Evolutionary conservation across 257 asterid genomes (phyloP).

Genomic region (Plantago ovata): DNA sequence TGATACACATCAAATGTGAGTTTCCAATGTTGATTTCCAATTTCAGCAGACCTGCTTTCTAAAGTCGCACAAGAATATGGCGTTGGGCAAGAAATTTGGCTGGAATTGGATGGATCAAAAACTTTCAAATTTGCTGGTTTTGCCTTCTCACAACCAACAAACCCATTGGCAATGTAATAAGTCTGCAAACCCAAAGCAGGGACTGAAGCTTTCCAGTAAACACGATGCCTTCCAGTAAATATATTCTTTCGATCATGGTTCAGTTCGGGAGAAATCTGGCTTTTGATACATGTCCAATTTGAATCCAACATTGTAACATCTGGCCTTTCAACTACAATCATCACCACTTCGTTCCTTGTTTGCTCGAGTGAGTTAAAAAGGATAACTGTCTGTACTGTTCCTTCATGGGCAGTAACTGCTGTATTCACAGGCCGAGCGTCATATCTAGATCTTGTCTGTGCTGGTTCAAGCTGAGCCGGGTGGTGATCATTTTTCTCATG

Average conservation of each 20-base stretch:
- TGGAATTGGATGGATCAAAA: conserved; percentile 29
- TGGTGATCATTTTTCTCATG: conserved; percentile 75
- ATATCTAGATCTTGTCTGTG: conserved; percentile 73
- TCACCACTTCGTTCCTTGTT: conserved; percentile 76
- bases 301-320: conserved; percentile 91
- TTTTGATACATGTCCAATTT: conserved; percentile 96
- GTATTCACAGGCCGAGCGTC: conserved; percentile 76
- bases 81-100: conserved; percentile 57
- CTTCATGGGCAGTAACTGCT: conserved; percentile 69
- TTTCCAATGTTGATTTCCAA: conserved; percentile 54
- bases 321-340: conserved; percentile 82
- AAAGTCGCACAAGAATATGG: conserved; percentile 67
- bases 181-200: conserved; percentile 96
- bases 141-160: conserved; percentile 98
- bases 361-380: conserved; percentile 86
- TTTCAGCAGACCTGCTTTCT: conserved; percentile 58
- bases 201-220: conserved; percentile 86
- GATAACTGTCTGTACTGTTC: conserved; percentile 83
- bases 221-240: conserved; percentile 82
- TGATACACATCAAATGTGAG: conserved; percentile 51
- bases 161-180: conserved; percentile 90
- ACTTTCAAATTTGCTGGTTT: conserved; percentile 64
- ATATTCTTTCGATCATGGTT: conserved; percentile 39
- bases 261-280: conserved; percentile 92
- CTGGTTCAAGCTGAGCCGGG: conserved; percentile 85